Conservation (phyloP, 305 asterid genomes). For the Fraxinus xanthoxyloides region DNA sequence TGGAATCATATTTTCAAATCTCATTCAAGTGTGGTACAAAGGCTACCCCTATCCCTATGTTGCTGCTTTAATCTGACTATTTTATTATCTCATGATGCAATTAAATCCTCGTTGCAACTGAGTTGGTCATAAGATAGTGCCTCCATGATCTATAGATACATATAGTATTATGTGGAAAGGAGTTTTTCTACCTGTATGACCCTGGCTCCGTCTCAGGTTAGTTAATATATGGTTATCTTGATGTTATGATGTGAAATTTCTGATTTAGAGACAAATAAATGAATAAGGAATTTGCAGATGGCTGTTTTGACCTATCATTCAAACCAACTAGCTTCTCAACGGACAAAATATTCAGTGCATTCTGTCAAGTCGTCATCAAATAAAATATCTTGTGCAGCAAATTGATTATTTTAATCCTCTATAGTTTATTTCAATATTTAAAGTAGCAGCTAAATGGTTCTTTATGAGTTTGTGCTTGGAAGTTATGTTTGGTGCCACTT, state of each 20-base stretch:
- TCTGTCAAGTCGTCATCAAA: not conserved
- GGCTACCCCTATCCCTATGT: not conserved
- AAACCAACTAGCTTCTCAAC: not conserved
- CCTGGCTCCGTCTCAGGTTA: not conserved
- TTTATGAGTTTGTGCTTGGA: not conserved
- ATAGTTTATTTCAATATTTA: not conserved
- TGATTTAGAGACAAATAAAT: not conserved
- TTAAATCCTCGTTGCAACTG: constrained; percentile 8
- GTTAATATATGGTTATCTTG: not conserved
- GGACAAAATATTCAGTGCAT: not conserved
- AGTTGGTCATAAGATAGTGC: not conserved
- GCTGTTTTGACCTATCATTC: constrained; percentile 11
- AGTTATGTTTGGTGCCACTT: not conserved
- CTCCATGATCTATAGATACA: not conserved
- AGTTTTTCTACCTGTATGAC: not conserved
- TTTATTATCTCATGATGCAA: constrained; percentile 4
- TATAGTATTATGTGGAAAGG: not conserved
- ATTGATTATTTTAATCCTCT: not conserved
- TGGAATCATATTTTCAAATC: constrained; percentile 14
- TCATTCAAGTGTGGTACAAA: constrained; percentile 21
- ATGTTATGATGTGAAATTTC: not conserved
- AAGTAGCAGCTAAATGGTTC: not conserved
- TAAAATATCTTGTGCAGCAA: not conserved
- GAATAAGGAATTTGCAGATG: not conserved
- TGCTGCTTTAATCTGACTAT: constrained; percentile 7